phyloP scores from a whole-genome alignment of 495 filamentous ascomycete genomes.

The Parmelia sp. region DNA sequence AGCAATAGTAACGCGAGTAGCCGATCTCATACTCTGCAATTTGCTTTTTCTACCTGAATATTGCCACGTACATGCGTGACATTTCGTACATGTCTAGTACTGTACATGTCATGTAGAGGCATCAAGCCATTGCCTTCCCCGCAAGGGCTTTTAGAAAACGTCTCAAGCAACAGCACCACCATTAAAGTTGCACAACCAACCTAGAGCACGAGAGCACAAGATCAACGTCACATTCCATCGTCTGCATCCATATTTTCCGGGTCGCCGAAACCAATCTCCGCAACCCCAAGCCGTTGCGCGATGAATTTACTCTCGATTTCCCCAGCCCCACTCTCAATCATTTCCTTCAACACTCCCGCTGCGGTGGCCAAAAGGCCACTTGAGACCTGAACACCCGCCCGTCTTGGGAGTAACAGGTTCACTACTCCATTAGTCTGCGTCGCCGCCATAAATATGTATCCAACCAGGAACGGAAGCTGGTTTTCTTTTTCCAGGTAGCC shows the following conservation, averaged over 20 bases:
- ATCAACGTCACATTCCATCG: neutral
- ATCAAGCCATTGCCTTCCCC: no score
- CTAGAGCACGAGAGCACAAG: neutral
- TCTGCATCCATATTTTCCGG: neutral
- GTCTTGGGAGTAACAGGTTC: constrained; percentile 1
- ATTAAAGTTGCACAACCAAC: no score
- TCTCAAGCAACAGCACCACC: no score
- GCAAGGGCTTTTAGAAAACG: no score
- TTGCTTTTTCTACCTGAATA: no score
- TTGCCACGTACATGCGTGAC: no score
- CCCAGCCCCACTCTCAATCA: constrained; percentile 12
- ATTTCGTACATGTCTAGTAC: no score
- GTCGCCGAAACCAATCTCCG: neutral
- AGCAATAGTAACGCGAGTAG: no score
- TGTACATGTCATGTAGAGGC: no score
- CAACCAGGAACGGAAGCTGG: constrained; percentile 37
- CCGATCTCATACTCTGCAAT: no score
- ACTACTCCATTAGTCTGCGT: constrained; percentile 9
- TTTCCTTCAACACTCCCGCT: neutral
- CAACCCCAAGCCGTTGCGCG: neutral
- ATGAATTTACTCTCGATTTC: constrained; percentile 7
- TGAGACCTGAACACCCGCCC: neutral
- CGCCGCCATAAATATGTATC: constrained; percentile 37
- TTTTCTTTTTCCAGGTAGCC: constrained; percentile 35
- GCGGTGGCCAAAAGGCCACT: constrained; percentile 4